Evolutionary conservation across 1,284 basidiomycete species (phyloP), one percentile per base, ranked within the genome.

Genomic region (Xerocomus nothofagi): DNA sequence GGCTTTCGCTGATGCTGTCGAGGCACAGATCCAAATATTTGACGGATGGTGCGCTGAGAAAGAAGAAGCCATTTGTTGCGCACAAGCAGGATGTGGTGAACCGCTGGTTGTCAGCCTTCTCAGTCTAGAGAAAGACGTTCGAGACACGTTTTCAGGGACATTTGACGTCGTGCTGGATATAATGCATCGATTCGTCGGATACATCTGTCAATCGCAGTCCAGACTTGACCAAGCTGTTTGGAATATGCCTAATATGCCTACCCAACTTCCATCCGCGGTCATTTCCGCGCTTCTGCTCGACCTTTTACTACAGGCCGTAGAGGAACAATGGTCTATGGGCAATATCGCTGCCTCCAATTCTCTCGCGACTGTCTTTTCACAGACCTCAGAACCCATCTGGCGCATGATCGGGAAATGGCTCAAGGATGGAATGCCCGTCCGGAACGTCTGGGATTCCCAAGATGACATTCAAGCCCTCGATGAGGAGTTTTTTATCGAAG

Each of bases 401-500:
- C 58, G 58, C 1, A 83, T 87, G 79, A 71, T 89, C 0, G 79
- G 82, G 18, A 71, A 73, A 43, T 94, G 91, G 91, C 69, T 93
- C 29, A 75, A 73, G 32, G 74, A 84, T 53, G 91, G 91, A 1
- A 89, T 91, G 82, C 77, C 80, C 3, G 61, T 76, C 18, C 70
- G 71, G 27, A 80, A 78, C 9, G 50, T 69, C 44, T 73, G 66
- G 59, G 72, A 61, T 26, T 37, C 48, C 12, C 58, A 61, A 14
- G 60, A 61, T 15, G 50, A 63, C 21, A 50, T 50, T 20, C 59
- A 30, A 42, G 37, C 73, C 20, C 67, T 84, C 2, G 80, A 90
- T 15, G 82, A 84, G 7, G 91, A 94, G 62, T 92, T 92, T 69
- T 93, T 91, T 67, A 80, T 93, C 46, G 82, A n/a, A n/a, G n/a